These are phyloP conservation scores for Drechmeria coniospora DNA, from an alignment of 2,329 filamentous ascomycete genomes.

Conservation along the genomic window DNA sequence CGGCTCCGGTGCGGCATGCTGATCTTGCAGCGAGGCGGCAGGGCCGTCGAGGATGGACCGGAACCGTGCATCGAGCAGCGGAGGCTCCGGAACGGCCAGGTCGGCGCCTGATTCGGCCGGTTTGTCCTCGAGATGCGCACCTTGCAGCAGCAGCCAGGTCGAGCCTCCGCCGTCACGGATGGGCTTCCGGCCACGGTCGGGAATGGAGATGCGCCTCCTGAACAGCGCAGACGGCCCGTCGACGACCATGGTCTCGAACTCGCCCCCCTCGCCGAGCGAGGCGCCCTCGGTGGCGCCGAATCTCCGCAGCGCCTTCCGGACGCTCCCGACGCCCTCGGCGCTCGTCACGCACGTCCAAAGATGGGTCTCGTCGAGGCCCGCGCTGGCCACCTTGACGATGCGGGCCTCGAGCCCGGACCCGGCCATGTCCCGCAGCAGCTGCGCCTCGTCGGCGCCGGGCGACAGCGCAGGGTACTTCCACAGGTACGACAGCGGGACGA, in stretches of 20 bases:
- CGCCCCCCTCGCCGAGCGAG: constrained; percentile 80
- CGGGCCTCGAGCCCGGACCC: constrained; percentile 66
- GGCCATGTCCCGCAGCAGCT: constrained; percentile 69
- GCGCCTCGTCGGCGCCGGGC: constrained; percentile 25
- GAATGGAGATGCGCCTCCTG: constrained; percentile 51
- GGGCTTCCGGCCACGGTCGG: constrained; percentile 32
- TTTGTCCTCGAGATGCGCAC: constrained; percentile 37
- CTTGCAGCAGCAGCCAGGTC: constrained; percentile 50
- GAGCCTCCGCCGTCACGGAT: constrained; percentile 61
- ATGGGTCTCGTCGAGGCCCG: constrained; percentile 65
- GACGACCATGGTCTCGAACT: constrained; percentile 86
- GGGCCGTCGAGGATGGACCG: constrained; percentile 21
- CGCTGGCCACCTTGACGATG: constrained; percentile 88
- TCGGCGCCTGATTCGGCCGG: constrained; percentile 5
- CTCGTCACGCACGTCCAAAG: constrained; percentile 69
- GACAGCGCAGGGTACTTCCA: constrained; percentile 74
- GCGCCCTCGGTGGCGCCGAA: constrained; percentile 58
- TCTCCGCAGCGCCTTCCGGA: constrained; percentile 40
- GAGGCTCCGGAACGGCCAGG: constrained; percentile 37
- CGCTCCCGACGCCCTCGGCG: constrained; percentile 26
- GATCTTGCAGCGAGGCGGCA: neutral
- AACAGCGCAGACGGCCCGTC: constrained; percentile 64
- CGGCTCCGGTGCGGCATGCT: neutral
- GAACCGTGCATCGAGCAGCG: constrained; percentile 51
- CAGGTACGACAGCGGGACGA: constrained; percentile 70